These are phyloP conservation scores for Zanthoxylum bungeanum DNA, from an alignment of 345 rosid species.

Conservation along the genomic window DNA sequence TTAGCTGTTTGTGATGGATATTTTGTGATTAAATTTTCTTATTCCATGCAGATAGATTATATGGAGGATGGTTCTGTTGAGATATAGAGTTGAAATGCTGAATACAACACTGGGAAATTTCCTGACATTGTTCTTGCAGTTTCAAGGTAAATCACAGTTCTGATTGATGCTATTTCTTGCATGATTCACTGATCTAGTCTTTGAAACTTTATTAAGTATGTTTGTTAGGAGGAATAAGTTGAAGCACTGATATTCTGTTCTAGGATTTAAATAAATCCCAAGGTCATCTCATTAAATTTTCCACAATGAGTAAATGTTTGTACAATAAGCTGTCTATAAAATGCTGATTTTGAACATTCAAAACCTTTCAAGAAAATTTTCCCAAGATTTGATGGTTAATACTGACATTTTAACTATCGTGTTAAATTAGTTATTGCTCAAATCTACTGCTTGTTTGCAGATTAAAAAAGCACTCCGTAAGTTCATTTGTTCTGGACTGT, in stretches of 20 bases:
- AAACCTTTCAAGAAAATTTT: not conserved
- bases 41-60: slow-evolving; percentile 64
- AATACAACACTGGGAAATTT: slow-evolving; percentile 83
- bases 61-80: slow-evolving; percentile 84
- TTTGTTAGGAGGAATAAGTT: slow-evolving; percentile 1
- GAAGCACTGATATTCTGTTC: not conserved
- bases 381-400: not conserved
- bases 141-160: slow-evolving; percentile 50
- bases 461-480: slow-evolving; percentile 65
- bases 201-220: not conserved
- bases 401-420: not conserved
- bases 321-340: not conserved
- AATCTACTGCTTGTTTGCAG: slow-evolving; percentile 39
- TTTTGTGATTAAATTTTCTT: slow-evolving; percentile 6
- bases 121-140: slow-evolving; percentile 79
- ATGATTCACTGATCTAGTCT: not conserved
- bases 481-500: slow-evolving; percentile 84
- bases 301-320: not conserved
- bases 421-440: slow-evolving; percentile 14
- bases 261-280: not conserved
- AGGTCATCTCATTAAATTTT: not conserved
- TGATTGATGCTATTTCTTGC: not conserved
- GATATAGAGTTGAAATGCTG: slow-evolving; percentile 96
- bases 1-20: slow-evolving; percentile 3
- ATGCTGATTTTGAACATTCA: slow-evolving; percentile 3